Percentiles rank a stretch among this genome's conserved stretches.
phyloP scores from a whole-genome alignment of 179 eudicot genomes.

The Amaranthus tricolor region DNA sequence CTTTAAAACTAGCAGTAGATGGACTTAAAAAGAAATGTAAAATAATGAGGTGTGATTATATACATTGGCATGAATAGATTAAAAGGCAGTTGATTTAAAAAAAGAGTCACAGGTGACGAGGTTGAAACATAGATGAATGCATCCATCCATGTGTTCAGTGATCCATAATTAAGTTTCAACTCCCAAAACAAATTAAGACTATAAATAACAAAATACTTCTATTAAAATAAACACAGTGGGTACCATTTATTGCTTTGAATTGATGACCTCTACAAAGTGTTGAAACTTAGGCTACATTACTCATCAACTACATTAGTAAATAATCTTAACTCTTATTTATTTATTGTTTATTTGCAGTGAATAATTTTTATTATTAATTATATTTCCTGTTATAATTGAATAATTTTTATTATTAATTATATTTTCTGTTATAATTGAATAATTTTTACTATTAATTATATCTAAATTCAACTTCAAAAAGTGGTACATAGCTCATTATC shows the following conservation, averaged over 20 bases:
- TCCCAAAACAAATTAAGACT: slow-evolving; percentile 24
- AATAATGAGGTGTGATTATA: neutral
- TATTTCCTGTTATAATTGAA: neutral
- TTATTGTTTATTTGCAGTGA: too few species aligned
- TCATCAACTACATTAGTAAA: neutral
- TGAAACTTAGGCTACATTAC: slow-evolving; percentile 16
- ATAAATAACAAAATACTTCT: neutral
- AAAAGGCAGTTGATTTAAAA: slow-evolving; percentile 2
- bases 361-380: neutral
- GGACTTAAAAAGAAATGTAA: neutral
- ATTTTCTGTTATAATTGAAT: too few species aligned
- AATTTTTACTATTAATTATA: too few species aligned
- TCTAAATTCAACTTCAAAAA: too few species aligned
- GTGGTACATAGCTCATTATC: too few species aligned
- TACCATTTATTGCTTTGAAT: slow-evolving; percentile 5
- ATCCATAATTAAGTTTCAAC: slow-evolving; percentile 11
- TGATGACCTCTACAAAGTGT: neutral
- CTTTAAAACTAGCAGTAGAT: neutral
- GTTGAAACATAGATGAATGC: neutral
- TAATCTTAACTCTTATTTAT: too few species aligned
- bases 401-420: neutral
- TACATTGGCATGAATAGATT: too few species aligned
- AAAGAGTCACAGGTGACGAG: slow-evolving; percentile 6
- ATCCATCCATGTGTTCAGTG: slow-evolving; percentile 22
- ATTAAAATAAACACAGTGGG: slow-evolving; percentile 11